Evolutionary conservation across 2,329 filamentous ascomycete species (phyloP).

Genomic region (Penicillium sp.): DNA sequence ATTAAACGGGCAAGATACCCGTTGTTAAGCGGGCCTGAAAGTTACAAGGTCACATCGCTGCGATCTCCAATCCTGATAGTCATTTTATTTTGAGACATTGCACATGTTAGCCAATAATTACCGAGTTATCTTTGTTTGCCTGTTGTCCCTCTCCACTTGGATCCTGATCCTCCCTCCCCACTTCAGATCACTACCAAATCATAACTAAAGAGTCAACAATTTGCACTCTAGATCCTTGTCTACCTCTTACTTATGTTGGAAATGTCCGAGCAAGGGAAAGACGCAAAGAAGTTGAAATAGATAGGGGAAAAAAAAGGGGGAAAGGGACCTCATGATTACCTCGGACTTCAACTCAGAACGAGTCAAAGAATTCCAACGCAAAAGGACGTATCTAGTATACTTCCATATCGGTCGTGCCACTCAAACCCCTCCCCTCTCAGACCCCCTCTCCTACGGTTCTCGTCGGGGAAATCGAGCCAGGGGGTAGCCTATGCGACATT

Average conservation of each 20-base stretch:
- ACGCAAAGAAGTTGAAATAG: neutral
- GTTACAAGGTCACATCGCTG: constrained; percentile 27
- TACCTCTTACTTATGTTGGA: neutral
- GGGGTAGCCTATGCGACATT: constrained; percentile 13
- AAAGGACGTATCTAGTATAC: neutral
- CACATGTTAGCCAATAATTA: constrained; percentile 19
- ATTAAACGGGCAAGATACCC: constrained; percentile 19
- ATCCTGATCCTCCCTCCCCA: neutral
- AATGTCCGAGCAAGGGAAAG: neutral
- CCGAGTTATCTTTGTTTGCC: neutral
- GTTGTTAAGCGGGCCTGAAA: constrained; percentile 25
- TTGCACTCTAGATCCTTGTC: neutral
- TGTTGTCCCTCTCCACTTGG: neutral
- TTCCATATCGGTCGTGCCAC: neutral
- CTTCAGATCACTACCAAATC: neutral
- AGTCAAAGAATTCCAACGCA: neutral
- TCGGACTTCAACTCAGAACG: neutral
- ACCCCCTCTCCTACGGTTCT: constrained; percentile 15
- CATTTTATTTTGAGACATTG: constrained; percentile 12
- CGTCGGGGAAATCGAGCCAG: constrained; percentile 17
- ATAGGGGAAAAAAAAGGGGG: neutral
- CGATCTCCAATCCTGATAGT: constrained; percentile 5
- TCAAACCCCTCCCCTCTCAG: neutral
- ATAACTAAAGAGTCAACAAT: neutral
- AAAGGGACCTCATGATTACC: neutral